phyloP scores from a whole-genome alignment of 345 rosid species.

The Eucalyptus marginata region DNA sequence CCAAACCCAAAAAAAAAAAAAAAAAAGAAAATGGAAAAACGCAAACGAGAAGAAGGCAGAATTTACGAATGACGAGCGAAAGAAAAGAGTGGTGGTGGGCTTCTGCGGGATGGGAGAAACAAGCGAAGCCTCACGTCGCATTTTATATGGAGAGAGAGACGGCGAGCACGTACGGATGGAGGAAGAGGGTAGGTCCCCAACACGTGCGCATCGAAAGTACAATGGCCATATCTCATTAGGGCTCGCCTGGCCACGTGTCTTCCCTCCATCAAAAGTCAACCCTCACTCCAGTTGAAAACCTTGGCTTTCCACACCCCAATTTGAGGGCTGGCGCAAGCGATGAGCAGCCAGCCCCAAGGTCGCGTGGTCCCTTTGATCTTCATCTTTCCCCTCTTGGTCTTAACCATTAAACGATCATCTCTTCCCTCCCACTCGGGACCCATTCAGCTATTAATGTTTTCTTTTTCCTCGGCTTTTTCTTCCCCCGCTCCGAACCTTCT shows the following conservation, averaged over 20 bases:
- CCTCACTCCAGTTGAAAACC: neutral
- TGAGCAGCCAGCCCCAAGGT: too few species aligned
- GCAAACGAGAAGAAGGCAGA: neutral
- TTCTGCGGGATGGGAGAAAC: neutral
- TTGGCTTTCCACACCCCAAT: too few species aligned
- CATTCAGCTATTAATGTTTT: too few species aligned
- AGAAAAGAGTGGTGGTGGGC: neutral
- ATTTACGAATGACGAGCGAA: neutral
- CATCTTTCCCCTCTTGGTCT: neutral
- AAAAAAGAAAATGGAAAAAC: neutral
- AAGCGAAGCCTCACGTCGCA: neutral
- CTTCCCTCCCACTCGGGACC: neutral
- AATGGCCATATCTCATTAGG: neutral
- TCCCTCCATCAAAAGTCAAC: neutral
- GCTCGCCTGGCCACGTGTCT: slow-evolving; percentile 2
- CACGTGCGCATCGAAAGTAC: slow-evolving; percentile 2
- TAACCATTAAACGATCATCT: too few species aligned
- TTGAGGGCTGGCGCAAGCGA: too few species aligned
- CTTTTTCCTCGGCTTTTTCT: neutral
- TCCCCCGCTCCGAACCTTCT: too few species aligned
- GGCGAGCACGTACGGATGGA: neutral
- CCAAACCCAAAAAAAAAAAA: neutral
- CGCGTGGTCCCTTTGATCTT: neutral
- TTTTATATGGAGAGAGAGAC: neutral
- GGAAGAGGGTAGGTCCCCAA: neutral